Evolutionary conservation across 2,329 filamentous ascomycete genomes (phyloP).

Genomic region (Pseudophaeomoniella oleicola): DNA sequence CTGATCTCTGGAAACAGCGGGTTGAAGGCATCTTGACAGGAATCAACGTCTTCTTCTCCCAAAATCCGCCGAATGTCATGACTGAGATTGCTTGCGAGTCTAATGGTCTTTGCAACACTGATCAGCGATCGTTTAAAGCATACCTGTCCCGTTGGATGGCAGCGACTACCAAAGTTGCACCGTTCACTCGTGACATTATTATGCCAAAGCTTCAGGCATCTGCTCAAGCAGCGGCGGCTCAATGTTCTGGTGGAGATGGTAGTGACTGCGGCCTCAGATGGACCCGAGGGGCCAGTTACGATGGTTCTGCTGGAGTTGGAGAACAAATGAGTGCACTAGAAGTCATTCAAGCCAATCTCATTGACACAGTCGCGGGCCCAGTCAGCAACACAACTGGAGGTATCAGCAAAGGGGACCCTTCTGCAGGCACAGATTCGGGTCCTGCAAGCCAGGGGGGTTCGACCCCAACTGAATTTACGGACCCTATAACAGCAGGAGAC

Average conservation of each 20-base stretch:
- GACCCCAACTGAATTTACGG: conserved; percentile 3
- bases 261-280: conserved; percentile 27
- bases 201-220: conserved; percentile 38
- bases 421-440: conserved; percentile 19
- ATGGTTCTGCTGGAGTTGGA: conserved; percentile 22
- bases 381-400: conserved; percentile 39
- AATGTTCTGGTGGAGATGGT: conserved; percentile 36
- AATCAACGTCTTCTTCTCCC: conserved; percentile 35
- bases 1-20: conserved; percentile 37
- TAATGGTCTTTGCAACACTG: conserved; percentile 41
- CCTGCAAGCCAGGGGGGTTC: conserved; percentile 5
- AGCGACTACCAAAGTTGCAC: conserved; percentile 41
- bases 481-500: conserved; percentile 18
- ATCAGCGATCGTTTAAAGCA: conserved; percentile 52
- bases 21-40: conserved; percentile 39
- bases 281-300: conserved; percentile 18
- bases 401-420: conserved; percentile 35
- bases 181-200: conserved; percentile 36
- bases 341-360: conserved; percentile 42
- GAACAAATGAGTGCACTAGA: conserved; percentile 33
- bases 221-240: conserved; percentile 38
- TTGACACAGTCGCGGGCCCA: conserved; percentile 25
- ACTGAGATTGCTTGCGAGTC: conserved; percentile 46
- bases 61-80: conserved; percentile 35
- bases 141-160: conserved; percentile 49